Percentiles rank a stretch among this genome's conserved stretches.
Evolutionary conservation across 2,329 filamentous ascomycete species (phyloP).

Genomic region (Lanzia echinophila): DNA sequence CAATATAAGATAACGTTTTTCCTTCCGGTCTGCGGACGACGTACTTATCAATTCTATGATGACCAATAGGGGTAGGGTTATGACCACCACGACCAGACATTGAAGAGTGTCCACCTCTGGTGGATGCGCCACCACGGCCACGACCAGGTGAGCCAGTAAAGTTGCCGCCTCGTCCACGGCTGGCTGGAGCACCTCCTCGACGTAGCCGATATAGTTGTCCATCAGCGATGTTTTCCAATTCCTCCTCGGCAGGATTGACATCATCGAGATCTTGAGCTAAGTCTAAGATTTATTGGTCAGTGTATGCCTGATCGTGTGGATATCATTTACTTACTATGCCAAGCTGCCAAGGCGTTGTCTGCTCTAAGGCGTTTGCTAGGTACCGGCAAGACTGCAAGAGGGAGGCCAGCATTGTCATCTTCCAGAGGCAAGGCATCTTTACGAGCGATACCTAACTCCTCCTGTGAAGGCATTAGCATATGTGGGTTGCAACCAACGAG

Average conservation of each 20-base stretch:
- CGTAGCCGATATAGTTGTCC: slow-evolving; percentile 26
- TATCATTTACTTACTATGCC: slow-evolving; percentile 20
- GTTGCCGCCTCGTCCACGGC: slow-evolving; percentile 9
- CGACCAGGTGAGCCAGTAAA: not conserved
- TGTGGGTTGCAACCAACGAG: not conserved
- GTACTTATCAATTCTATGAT: not conserved
- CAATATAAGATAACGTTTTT: no score
- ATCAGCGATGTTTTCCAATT: slow-evolving; percentile 23
- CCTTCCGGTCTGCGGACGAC: not conserved
- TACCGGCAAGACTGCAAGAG: not conserved
- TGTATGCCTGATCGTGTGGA: not conserved
- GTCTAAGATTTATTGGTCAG: slow-evolving; percentile 8
- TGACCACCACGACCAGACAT: not conserved
- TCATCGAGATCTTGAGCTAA: slow-evolving; percentile 16
- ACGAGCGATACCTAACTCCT: slow-evolving; percentile 26
- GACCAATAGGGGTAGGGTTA: not conserved
- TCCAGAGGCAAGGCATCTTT: slow-evolving; percentile 24
- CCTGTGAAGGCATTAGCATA: slow-evolving; percentile 13
- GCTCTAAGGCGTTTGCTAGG: not conserved
- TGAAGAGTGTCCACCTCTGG: not conserved
- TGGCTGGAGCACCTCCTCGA: slow-evolving; percentile 7
- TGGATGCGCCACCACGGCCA: slow-evolving; percentile 1
- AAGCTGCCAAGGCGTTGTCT: slow-evolving; percentile 9
- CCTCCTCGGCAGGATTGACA: slow-evolving; percentile 14
- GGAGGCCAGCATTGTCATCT: slow-evolving; percentile 8